Evolutionary conservation across 202 grass and related monocot species (phyloP).

Genomic region (Cymbopogon flexuosus): DNA sequence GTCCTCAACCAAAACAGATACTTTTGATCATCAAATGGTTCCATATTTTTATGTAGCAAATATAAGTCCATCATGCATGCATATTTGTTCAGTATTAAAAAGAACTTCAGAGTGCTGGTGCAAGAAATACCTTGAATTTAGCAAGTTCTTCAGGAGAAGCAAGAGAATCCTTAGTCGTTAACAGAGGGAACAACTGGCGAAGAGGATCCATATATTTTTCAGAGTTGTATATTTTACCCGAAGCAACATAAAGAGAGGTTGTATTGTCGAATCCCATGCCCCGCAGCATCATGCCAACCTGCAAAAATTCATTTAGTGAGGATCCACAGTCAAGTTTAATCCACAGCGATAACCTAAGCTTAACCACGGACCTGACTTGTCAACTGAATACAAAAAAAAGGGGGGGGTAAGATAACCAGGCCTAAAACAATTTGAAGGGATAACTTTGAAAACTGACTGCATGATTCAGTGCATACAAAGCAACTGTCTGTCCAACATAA

Average conservation of each 20-base stretch:
- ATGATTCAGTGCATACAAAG: slow-evolving; percentile 7
- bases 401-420: background rate
- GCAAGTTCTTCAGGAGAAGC: slow-evolving; percentile 75
- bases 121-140: slow-evolving; percentile 62
- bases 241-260: slow-evolving; percentile 81
- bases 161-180: slow-evolving; percentile 80
- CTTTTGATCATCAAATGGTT: background rate
- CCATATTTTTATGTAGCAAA: background rate
- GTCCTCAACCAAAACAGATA: background rate
- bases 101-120: background rate
- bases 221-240: slow-evolving; percentile 82
- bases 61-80: background rate
- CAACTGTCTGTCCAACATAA: slow-evolving; percentile 13
- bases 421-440: background rate
- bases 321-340: background rate
- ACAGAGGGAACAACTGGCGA: slow-evolving; percentile 75
- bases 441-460: background rate
- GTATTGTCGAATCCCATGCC: slow-evolving; percentile 92
- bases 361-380: background rate
- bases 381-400: slow-evolving; percentile 7
- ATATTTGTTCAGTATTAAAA: background rate
- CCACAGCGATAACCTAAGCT: background rate
- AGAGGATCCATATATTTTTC: slow-evolving; percentile 85
- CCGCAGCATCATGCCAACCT: slow-evolving; percentile 98
- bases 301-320: slow-evolving; percentile 28